Evolutionary conservation across 208 protist genomes (phyloP), one percentile per base, ranked within the genome.

Genomic region (Wallacemonas sp.): DNA sequence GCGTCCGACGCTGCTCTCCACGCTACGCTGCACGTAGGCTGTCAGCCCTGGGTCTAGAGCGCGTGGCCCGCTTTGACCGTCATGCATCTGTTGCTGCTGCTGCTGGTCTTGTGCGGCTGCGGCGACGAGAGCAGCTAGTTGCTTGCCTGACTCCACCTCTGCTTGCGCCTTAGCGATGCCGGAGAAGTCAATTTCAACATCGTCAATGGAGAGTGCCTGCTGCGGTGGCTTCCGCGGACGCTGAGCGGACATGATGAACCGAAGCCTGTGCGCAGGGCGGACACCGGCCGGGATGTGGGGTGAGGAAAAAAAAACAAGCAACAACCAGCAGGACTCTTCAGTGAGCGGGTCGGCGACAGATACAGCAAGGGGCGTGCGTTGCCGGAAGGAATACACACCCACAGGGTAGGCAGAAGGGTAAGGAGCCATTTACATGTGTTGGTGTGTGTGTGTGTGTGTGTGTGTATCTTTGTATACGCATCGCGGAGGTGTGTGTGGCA

Each of bases 121-220:
- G 24, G 55, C 32, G 62, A 19, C 34, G 74, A 63, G 30, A 46
- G 53, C 41, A 42, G 6, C 22, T n/a, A 46, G 34, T 22, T 60
- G 32, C 26, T 41, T 37, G 41, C 17, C 38, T 10, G 21, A 9
- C 42, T 32, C 17, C 41, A 33, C 21, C 50, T 64, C 39, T 1
- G 13, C 38, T 26, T 71, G 2, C 2, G 5, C 19, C 12, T 48
- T 48, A 6, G 37, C 39, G 4, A 91, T 69, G 3, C 37, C 27
- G 3, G 87, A 90, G 63, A 91, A 93, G 73, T 93, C 87, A 67
- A 93, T 89, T 5, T 72, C 74, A 45, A 81, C 76, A 71, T 87
- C 61, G 22, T 90, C 84, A 33, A 93, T 78, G 54, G 50, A 71
- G 9, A 92, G 63, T 3, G 82, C 60, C n/a, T 63, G 36, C 8